Evolutionary conservation across 1,284 basidiomycete species (phyloP), one percentile per base, ranked within the genome.

Genomic region (Ustilago tritici): DNA sequence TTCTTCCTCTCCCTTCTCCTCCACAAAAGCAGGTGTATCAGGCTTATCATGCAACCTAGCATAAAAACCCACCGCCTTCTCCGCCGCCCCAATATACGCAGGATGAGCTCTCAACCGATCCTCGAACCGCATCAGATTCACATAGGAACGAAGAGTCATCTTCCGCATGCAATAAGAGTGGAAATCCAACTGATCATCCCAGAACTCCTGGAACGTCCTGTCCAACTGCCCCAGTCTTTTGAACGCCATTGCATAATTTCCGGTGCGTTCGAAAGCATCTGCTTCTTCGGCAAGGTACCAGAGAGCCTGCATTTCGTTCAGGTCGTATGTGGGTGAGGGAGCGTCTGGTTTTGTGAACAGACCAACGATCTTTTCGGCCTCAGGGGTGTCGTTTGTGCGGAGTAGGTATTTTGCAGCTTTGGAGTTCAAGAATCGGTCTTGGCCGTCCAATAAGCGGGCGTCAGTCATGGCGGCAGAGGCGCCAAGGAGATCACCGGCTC

Each of bases 181-280:
- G 89, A 99, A 99, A 87, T 99, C 97, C 82, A 94, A 96, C 87
- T 99, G 95, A 85, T 99, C 97, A 79, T 98, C 95, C 82, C 95
- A 93, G 76, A 94, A 91, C 65, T 93, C 93, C 64, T 92, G 90
- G 87, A 97, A 98, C 15, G 92, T 89, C 91, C 94, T 92, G 69
- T 91, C 90, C 49, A 97, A 88, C 56, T 92, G 89, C 63, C 91
- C 89, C 82, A 93, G 96, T 80, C 92, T 91, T 88, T 98, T 98
- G 82, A 99, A 88, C 9, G 95, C 95, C 78, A 93, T 88, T 23
- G 91, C 92, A n/a, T 92, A 88, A 78, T 92, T 91, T 1, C 91
- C 91, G 60, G 88, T 88, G 4, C 90, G 89, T 66, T 89, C 87
- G 75, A 93, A 91, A 1, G 92, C 90, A 67, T 93, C 90, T 0